Evolutionary conservation across 192 early-diverging fungal species (phyloP), one percentile per base, ranked within the genome.

Genomic region (Paraglomus brasilianum): DNA sequence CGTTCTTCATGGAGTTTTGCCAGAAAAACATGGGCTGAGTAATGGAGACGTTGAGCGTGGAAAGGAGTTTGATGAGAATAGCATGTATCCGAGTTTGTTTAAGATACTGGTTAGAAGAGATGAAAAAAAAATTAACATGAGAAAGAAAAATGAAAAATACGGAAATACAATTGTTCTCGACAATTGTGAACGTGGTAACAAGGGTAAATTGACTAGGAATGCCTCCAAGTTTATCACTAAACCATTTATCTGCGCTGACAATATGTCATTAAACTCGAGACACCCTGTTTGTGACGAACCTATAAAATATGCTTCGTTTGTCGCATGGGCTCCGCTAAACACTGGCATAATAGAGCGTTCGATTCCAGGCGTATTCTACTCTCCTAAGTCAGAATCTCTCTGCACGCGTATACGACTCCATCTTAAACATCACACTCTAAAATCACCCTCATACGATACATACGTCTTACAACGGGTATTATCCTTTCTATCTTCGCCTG

Each of bases 341-440:
- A 68, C 66, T 14, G 66, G 66, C n/a, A 68, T 68, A 8, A 55
- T 68, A 15, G 66, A 68, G 44, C 30, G 51, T 1, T 68, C 66
- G 14, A 17, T 68, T 1, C 42, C 51, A 55, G 22, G 13, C 19
- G 50, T 24, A n/a, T 44, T 43, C 14, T 55, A 55, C 43, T 21
- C 66, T 4, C 51, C 51, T 8, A 55, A 36, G 8, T 41, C 51
- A 44, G 66, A 68, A 24, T 42, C 13, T 55, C 2, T 0, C n/a
- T 56, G 41, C 11, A 15, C 17, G 17, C 22, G 22, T 55, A 44
- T 36, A 19, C 44, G 66, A 52, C 36, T 52, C 1, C 36, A 42
- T 22, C 30, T 68, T 41, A 42, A 56, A 68, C 36, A 55, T 55
- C 1, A 68, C 8, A 15, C 6, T 21, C 48, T 68, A 22, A 55